phyloP scores from a whole-genome alignment of 2,329 filamentous ascomycete genomes.

The Verticillium nubilum region DNA sequence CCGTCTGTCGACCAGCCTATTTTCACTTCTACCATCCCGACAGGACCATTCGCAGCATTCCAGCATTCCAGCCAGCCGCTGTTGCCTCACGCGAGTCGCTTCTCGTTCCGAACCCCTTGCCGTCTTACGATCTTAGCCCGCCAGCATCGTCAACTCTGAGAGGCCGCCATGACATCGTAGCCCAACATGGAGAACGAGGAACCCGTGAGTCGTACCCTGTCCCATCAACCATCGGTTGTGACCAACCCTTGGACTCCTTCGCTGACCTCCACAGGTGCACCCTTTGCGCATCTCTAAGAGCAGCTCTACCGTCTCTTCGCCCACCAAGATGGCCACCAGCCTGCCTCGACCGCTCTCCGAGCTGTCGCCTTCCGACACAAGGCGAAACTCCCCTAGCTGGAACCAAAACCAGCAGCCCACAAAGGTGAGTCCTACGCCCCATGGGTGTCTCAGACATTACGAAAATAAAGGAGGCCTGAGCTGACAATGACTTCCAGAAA shows the following conservation, averaged over 20 bases:
- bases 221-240: not conserved
- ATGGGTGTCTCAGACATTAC: conserved; percentile 14
- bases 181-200: conserved; percentile 12
- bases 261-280: conserved; percentile 52
- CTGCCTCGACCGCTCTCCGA: conserved; percentile 77
- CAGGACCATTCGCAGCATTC: conserved; percentile 7
- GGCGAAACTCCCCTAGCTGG: conserved; percentile 90
- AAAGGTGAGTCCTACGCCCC: conserved; percentile 51
- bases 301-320: conserved; percentile 33
- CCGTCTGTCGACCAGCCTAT: not conserved
- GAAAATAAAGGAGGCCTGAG: not conserved
- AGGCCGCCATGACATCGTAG: conserved; percentile 2
- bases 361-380: conserved; percentile 77
- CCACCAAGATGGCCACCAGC: conserved; percentile 56
- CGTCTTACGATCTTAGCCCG: not conserved
- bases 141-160: not conserved
- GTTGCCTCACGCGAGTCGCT: not conserved
- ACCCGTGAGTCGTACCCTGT: conserved; percentile 8
- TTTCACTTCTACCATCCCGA: not conserved
- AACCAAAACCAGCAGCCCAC: conserved; percentile 61
- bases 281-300: conserved; percentile 76
- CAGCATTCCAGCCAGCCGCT: not conserved
- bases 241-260: not conserved
- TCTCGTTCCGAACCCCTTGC: not conserved
- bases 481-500: conserved; percentile 47